A percentile compares a stretch with the other conserved stretches of the same genome.
These are phyloP conservation scores for Crithidia thermophila DNA, from an alignment of 208 protist species.

Conservation along the genomic window DNA sequence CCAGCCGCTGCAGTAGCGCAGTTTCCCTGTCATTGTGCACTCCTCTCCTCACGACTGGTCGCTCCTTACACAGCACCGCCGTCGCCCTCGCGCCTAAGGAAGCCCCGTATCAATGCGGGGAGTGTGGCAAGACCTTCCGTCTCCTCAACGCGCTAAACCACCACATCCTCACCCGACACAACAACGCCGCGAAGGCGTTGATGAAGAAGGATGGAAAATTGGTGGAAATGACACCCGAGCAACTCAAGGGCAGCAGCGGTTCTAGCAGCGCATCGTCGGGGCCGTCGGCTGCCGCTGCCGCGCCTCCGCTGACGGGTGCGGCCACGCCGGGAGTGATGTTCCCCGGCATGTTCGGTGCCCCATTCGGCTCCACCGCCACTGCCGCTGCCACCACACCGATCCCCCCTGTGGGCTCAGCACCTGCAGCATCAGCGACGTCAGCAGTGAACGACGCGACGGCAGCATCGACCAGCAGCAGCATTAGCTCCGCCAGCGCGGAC, in stretches of 20 bases:
- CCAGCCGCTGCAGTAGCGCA: too few species aligned
- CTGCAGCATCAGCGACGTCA: background rate
- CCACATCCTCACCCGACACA: slow-evolving; percentile 90
- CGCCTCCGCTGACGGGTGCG: background rate
- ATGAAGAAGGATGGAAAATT: slow-evolving; percentile 58
- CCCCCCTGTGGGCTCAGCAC: background rate
- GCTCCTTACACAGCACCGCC: slow-evolving; percentile 27
- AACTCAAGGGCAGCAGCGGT: slow-evolving; percentile 20
- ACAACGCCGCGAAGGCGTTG: slow-evolving; percentile 69
- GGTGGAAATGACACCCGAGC: slow-evolving; percentile 38
- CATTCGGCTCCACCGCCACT: slow-evolving; percentile 22
- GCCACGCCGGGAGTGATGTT: slow-evolving; percentile 21
- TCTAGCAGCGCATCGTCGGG: background rate
- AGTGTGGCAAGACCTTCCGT: slow-evolving; percentile 86
- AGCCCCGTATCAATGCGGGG: slow-evolving; percentile 71
- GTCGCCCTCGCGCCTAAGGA: slow-evolving; percentile 15
- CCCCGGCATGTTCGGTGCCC: slow-evolving; percentile 20
- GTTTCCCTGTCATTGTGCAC: background rate
- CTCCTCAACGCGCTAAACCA: slow-evolving; percentile 88
- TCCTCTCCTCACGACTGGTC: background rate
- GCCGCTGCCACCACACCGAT: too few species aligned
- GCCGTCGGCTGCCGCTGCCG: background rate
- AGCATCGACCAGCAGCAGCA: slow-evolving; percentile 7
- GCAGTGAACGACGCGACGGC: background rate
- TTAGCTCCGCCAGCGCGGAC: slow-evolving; percentile 4